phyloP scores from a whole-genome alignment of 345 rosid species.

The Sisymbrium altissimum region DNA sequence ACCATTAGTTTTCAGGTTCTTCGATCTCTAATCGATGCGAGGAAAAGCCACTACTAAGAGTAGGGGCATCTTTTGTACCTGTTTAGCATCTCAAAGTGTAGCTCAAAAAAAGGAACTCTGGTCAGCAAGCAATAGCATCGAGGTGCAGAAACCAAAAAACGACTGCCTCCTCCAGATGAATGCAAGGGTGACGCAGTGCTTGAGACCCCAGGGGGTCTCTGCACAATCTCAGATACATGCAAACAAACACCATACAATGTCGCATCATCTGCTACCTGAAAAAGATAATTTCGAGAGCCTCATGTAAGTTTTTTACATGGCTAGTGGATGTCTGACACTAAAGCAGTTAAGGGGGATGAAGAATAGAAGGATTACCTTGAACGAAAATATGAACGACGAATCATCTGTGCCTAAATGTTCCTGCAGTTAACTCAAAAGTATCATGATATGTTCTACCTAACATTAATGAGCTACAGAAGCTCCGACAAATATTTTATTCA shows the following conservation, averaged over 20 bases:
- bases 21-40: slow-evolving; percentile 15
- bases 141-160: slow-evolving; percentile 90
- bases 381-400: slow-evolving; percentile 76
- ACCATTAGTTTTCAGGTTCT: slow-evolving; percentile 9
- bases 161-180: slow-evolving; percentile 55
- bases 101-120: slow-evolving; percentile 90
- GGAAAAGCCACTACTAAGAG: slow-evolving; percentile 14
- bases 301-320: not conserved
- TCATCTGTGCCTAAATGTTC: slow-evolving; percentile 92
- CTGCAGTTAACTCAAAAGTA: slow-evolving; percentile 38
- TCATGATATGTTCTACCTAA: not conserved
- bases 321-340: slow-evolving; percentile 14
- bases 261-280: slow-evolving; percentile 87
- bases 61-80: slow-evolving; percentile 48
- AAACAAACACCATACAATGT: slow-evolving; percentile 94
- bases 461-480: slow-evolving; percentile 7
- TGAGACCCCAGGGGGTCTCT: slow-evolving; percentile 80
- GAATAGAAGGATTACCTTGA: slow-evolving; percentile 54
- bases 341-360: not conserved
- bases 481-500: not conserved
- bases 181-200: slow-evolving; percentile 56
- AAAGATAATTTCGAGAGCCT: slow-evolving; percentile 12
- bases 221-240: slow-evolving; percentile 87
- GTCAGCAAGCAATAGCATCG: slow-evolving; percentile 97
- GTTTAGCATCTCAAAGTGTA: slow-evolving; percentile 95